phyloP scores from a whole-genome alignment of 108 stramenopile species.

The Pseudonitzschia multiseries region DNA sequence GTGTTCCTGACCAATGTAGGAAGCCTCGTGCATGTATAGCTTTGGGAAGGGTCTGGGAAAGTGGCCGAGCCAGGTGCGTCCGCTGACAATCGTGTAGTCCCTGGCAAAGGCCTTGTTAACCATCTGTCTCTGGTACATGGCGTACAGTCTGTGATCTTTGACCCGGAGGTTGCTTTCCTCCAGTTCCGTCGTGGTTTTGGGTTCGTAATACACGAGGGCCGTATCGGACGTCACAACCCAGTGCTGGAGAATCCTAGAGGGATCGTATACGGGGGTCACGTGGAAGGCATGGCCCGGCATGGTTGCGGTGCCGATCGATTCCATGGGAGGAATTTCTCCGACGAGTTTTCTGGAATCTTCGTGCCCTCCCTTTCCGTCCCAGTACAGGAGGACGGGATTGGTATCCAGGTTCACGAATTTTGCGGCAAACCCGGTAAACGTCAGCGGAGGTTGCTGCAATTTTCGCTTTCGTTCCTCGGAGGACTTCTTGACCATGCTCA shows the following conservation, averaged over 20 bases:
- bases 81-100: slow-evolving; percentile 63
- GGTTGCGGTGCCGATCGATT: slow-evolving; percentile 74
- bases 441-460: slow-evolving; percentile 50
- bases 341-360: slow-evolving; percentile 47
- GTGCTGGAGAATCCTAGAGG: slow-evolving; percentile 48
- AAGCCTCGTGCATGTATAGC: slow-evolving; percentile 64
- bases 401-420: slow-evolving; percentile 79
- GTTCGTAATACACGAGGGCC: slow-evolving; percentile 67
- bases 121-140: slow-evolving; percentile 58
- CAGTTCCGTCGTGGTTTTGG: slow-evolving; percentile 44
- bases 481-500: slow-evolving; percentile 28
- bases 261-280: slow-evolving; percentile 69
- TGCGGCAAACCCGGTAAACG: slow-evolving; percentile 81
- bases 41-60: slow-evolving; percentile 73
- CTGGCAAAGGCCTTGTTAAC: slow-evolving; percentile 61
- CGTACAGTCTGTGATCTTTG: slow-evolving; percentile 16
- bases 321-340: slow-evolving; percentile 74
- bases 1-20: slow-evolving; percentile 72
- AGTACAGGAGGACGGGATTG: slow-evolving; percentile 63
- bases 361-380: slow-evolving; percentile 74
- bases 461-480: slow-evolving; percentile 14
- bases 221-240: slow-evolving; percentile 79
- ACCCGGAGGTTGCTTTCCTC: slow-evolving; percentile 26
- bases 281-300: slow-evolving; percentile 77
- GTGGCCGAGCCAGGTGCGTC: slow-evolving; percentile 64